Evolutionary conservation across 129 eudicot genomes (phyloP).

Genomic region (Tagetes patula): DNA sequence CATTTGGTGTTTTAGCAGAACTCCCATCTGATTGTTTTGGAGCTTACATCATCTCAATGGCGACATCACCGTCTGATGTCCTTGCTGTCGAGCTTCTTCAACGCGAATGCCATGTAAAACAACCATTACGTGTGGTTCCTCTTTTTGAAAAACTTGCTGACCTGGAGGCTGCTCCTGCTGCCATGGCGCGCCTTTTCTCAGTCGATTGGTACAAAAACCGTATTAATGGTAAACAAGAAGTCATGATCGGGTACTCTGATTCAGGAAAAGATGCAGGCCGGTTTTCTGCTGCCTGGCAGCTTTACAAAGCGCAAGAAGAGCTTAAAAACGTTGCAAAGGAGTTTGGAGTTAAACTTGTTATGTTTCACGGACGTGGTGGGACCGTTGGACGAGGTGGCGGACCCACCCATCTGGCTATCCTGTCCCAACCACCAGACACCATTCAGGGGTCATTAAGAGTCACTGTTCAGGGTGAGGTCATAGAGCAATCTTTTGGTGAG

Average conservation of each 20-base stretch:
- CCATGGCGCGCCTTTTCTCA: constrained; percentile 90
- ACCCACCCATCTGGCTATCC: constrained; percentile 91
- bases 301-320: constrained; percentile 98
- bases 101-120: constrained; percentile 87
- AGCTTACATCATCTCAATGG: constrained; percentile 97
- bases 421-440: constrained; percentile 97
- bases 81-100: constrained; percentile 96
- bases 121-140: constrained; percentile 88
- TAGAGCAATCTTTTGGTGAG: constrained; percentile 96
- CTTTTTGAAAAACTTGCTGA: constrained; percentile 92
- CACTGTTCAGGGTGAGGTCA: constrained; percentile 98
- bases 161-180: constrained; percentile 94
- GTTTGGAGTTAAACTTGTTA: constrained; percentile 77
- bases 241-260: constrained; percentile 97
- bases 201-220: constrained; percentile 89
- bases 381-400: constrained; percentile 99
- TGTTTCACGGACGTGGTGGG: constrained; percentile 99
- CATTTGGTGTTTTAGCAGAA: constrained; percentile 77
- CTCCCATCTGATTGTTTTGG: constrained; percentile 98
- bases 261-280: constrained; percentile 98
- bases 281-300: constrained; percentile 92
- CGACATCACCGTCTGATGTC: constrained; percentile 93
- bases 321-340: constrained; percentile 82
- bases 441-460: constrained; percentile 90
- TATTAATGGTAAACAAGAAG: constrained; percentile 94